Evolutionary conservation across 1,284 basidiomycete genomes (phyloP), one percentile per base, ranked within the genome.

Genomic region (Dichomitus squalens): DNA sequence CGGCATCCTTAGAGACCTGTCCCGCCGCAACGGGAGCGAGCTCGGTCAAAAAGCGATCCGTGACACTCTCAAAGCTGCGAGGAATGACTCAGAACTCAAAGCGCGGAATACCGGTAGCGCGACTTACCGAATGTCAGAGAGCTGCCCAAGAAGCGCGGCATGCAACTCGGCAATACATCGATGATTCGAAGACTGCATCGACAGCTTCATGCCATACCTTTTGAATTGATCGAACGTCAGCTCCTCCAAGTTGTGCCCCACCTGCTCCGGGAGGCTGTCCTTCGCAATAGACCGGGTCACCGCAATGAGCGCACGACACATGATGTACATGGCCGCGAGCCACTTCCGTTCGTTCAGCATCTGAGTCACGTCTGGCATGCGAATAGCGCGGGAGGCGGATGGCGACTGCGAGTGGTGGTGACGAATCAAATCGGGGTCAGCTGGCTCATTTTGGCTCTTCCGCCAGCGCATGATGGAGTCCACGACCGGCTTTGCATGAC

Each of bases 381-480:
- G 76, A 34, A 76, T 66, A 23, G 70, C 68, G 31, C 79, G 78
- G 39, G 70, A 70, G 7, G 73, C 70, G 2, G 69, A 65, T 1
- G 79, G 73, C 3, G 80, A 78, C 53, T 79, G 79, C n/a, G 75
- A 68, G 57, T 77, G 72, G 60, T 87, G 83, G 23, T 77, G 68
- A 23, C 77, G 75, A 43, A 84, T 74, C 43, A 86, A 71, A 38
- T 86, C 84, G 2, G 79, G 74, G 11, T 79, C 74, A 21, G 90
- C 84, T 18, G 79, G 82, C 58, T 91, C 90, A 39, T 81, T 82
- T 68, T 95, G 92, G 40, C 81, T 85, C 54, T 86, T 81, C 57
- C 92, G 83, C 96, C 96, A 98, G 20, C 90, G 86, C 78, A 90
- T 88, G 52, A 97, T 83, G 5, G 93, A 89, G 60, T 95, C 92